Percentiles rank a stretch among this genome's conserved stretches.
Evolutionary conservation across 1,284 basidiomycete genomes (phyloP).

Genomic region (Trametes versicolor): DNA sequence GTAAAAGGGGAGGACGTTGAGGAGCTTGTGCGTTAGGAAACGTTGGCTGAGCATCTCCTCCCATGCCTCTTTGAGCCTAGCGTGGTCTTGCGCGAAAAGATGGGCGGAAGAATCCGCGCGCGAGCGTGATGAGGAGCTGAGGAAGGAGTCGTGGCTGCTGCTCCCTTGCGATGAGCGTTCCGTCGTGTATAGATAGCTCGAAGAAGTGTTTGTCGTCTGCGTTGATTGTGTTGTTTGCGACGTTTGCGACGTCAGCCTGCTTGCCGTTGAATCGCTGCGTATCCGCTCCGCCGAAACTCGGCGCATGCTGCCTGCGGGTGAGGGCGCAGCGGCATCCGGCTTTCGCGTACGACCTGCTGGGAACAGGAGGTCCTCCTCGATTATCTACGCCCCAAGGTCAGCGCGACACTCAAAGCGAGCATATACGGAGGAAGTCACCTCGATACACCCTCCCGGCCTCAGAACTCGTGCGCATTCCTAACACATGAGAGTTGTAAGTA

Average conservation of each 20-base stretch:
- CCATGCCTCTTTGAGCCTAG: conserved; percentile 69
- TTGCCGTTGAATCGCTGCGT: conserved; percentile 30
- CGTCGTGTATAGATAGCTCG: conserved; percentile 25
- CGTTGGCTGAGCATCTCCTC: conserved; percentile 69
- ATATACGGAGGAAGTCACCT: conserved; percentile 51
- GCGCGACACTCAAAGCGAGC: not conserved
- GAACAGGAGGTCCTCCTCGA: conserved; percentile 79
- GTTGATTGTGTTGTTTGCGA: conserved; percentile 9
- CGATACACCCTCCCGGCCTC: conserved; percentile 67
- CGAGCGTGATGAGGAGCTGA: conserved; percentile 19
- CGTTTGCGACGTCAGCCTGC: conserved; percentile 14
- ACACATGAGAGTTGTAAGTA: not conserved
- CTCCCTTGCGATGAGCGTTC: conserved; percentile 21
- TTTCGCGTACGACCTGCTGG: conserved; percentile 52
- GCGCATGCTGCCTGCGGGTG: conserved; percentile 9
- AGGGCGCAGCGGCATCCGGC: conserved; percentile 7
- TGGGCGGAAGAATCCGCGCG: conserved; percentile 25
- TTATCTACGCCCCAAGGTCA: conserved; percentile 52
- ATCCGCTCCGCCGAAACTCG: conserved; percentile 19
- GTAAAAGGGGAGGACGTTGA: conserved; percentile 75
- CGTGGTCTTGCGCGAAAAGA: conserved; percentile 67
- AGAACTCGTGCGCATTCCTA: conserved; percentile 75
- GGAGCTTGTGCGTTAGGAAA: conserved; percentile 63
- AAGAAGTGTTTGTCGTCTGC: conserved; percentile 16
- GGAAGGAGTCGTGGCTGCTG: conserved; percentile 24